Evolutionary conservation across 257 asterid species (phyloP).

Genomic region (Solanum rostratum): DNA sequence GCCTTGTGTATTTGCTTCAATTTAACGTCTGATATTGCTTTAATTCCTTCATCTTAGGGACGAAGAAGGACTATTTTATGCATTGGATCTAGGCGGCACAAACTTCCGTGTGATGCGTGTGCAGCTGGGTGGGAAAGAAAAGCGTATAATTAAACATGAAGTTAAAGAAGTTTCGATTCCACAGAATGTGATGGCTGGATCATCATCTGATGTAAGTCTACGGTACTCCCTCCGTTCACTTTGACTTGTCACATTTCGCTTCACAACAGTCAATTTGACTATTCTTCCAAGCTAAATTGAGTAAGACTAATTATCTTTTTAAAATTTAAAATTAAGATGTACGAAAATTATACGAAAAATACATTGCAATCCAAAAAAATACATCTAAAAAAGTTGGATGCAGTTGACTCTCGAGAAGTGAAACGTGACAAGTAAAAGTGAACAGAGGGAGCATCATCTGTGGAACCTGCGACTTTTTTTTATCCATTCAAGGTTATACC

Average conservation of each 20-base stretch:
- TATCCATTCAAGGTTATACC: neutral
- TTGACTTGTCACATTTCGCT: too few relatives aligned
- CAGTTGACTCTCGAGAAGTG: too few relatives aligned
- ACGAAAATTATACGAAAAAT: too few relatives aligned
- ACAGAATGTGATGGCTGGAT: conserved; percentile 74
- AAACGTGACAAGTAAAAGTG: too few relatives aligned
- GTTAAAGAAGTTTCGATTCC: conserved; percentile 69
- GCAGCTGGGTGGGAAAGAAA: conserved; percentile 59
- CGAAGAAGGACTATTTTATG: conserved; percentile 76
- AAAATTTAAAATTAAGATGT: too few relatives aligned
- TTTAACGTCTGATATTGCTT: neutral
- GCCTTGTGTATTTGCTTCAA: neutral
- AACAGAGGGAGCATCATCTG: neutral
- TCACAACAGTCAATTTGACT: too few relatives aligned
- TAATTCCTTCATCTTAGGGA: conserved; percentile 29
- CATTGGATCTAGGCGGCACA: conserved; percentile 94
- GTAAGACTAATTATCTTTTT: too few relatives aligned
- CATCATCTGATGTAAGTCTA: conserved; percentile 64
- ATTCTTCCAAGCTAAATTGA: too few relatives aligned
- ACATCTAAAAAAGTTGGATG: too few relatives aligned
- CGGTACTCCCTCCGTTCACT: too few relatives aligned
- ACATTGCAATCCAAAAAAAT: too few relatives aligned
- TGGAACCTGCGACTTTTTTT: neutral
- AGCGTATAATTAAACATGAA: conserved; percentile 37
- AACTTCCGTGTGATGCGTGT: conserved; percentile 86